Conservation (phyloP, 371 early-diverging fungal genomes). For the Mortierella sp. region DNA sequence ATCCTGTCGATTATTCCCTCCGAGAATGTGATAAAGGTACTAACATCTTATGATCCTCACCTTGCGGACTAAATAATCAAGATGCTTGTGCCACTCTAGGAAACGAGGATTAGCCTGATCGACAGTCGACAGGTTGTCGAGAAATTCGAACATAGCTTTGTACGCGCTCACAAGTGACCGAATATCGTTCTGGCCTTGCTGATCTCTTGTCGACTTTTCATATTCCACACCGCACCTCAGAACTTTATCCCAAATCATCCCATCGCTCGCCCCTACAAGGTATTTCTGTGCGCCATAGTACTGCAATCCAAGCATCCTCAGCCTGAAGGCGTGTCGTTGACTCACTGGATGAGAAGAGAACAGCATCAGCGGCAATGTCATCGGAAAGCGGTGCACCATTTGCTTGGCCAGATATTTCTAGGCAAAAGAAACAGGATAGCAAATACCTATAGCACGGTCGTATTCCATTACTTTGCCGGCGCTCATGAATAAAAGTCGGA, state of each 20-base stretch:
- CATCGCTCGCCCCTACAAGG: conserved; percentile 3
- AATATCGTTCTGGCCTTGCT: conserved; percentile 13
- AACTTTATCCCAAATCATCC: conserved; percentile 39
- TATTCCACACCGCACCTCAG: conserved; percentile 33
- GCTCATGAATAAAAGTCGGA: conserved; percentile 39
- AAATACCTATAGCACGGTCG: conserved; percentile 17
- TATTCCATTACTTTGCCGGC: conserved; percentile 34
- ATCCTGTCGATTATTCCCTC: too few species aligned
- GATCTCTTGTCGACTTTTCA: conserved; percentile 30
- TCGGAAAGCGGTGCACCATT: too few species aligned
- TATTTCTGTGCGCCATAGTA: conserved; percentile 21
- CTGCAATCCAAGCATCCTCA: conserved; percentile 35
- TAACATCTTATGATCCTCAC: conserved; percentile 14
- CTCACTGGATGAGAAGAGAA: conserved; percentile 8
- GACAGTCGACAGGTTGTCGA: neutral
- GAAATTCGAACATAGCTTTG: conserved; percentile 14
- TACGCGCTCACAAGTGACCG: conserved; percentile 9
- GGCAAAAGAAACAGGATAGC: too few species aligned
- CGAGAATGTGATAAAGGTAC: too few species aligned
- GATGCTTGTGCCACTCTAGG: conserved; percentile 28
- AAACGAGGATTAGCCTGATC: conserved; percentile 11
- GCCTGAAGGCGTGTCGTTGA: conserved; percentile 21
- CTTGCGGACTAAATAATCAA: conserved; percentile 20
- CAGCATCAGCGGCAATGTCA: neutral
- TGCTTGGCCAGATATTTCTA: too few species aligned